A percentile compares a stretch with the other conserved stretches of the same genome.
These are phyloP conservation scores for Albatrellus sp. DNA, from an alignment of 1,284 basidiomycete genomes.

Conservation along the genomic window DNA sequence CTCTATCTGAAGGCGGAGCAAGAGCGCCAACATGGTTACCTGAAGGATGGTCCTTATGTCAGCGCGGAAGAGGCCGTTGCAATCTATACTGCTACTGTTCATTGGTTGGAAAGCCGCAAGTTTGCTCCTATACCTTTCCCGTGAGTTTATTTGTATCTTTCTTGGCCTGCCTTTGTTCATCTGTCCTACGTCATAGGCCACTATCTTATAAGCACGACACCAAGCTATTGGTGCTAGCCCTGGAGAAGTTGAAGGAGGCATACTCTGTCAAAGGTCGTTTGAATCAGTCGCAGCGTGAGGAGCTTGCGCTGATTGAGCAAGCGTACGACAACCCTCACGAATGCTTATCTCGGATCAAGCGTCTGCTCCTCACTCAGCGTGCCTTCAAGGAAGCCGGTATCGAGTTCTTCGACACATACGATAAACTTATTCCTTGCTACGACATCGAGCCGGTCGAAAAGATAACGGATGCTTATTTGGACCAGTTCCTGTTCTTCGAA, in stretches of 20 bases:
- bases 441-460: slow-evolving; percentile 98
- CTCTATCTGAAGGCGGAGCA: slow-evolving; percentile 96
- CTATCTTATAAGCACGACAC: slow-evolving; percentile 98
- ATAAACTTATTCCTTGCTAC: slow-evolving; percentile 95
- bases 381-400: slow-evolving; percentile 98
- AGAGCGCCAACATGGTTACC: slow-evolving; percentile 91
- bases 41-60: slow-evolving; percentile 96
- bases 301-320: slow-evolving; percentile 91
- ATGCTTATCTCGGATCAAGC: slow-evolving; percentile 93
- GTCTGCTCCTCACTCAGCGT: slow-evolving; percentile 86
- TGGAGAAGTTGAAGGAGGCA: slow-evolving; percentile 95
- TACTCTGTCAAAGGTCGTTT: slow-evolving; percentile 96
- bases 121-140: slow-evolving; percentile 98
- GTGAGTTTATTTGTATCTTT: slow-evolving; percentile 24
- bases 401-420: slow-evolving; percentile 89
- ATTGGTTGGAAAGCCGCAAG: slow-evolving; percentile 94
- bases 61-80: slow-evolving; percentile 96
- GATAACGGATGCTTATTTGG: slow-evolving; percentile 94
- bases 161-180: slow-evolving; percentile 5
- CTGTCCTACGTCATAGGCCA: slow-evolving; percentile 35
- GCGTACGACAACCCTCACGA: slow-evolving; percentile 93
- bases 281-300: slow-evolving; percentile 94
- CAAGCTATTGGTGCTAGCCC: slow-evolving; percentile 85
- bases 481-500: slow-evolving; percentile 83
- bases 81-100: slow-evolving; percentile 93